Base-by-base conservation (phyloP, 768 basidiomycete species). In the Amanita phalloides region DNA sequence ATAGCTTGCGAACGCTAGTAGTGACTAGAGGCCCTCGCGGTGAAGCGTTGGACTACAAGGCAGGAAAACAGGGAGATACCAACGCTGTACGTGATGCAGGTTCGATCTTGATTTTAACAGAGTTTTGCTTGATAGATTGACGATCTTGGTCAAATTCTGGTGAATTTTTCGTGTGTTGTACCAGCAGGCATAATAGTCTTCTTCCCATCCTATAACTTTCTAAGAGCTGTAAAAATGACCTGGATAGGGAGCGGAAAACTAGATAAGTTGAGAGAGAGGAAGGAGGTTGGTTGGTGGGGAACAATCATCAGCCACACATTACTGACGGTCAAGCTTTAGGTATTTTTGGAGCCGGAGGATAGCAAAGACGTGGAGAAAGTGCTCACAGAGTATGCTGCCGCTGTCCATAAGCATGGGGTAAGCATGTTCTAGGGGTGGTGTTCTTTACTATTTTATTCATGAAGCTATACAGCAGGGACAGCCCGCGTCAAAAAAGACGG, bases 171-270 rank as follows among this genome's bases (percentile, higher is more conserved):
- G 20, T 82, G 75, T 32, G 64, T 95, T 14, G 76, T 94, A 4
- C 88, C 93, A 0, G 83, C 82, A 17, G 95, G 95, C 0, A 78
- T 97, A 68, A 87, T 98, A 17, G 84, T 96, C 6, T 99, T 99
- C 64, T 80, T 97, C 37, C 94, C 95, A 0, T 95, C 92, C 0
- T 98, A 98, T 63, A 77, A 73, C 26, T 93, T 90, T 57, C 68
- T 97, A 35, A 78, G 84, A 53, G 66, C 70, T 36, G 79, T 86
- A 3, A 86, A 80, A 57, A 69, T 68, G 4, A 60, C 71, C 5
- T 98, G 95, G 93, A 63, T 67, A 5, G 71, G 71, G 44, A 78
- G 67, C 43, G 83, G 85, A 1, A 61, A 82, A 8, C 56, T 95
- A 53, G 69, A 72, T 10, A 82, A 82, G 58, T 68, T 96, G 42